phyloP scores from a whole-genome alignment of 805 yeast genomes.

The Yarrowia deformans region DNA sequence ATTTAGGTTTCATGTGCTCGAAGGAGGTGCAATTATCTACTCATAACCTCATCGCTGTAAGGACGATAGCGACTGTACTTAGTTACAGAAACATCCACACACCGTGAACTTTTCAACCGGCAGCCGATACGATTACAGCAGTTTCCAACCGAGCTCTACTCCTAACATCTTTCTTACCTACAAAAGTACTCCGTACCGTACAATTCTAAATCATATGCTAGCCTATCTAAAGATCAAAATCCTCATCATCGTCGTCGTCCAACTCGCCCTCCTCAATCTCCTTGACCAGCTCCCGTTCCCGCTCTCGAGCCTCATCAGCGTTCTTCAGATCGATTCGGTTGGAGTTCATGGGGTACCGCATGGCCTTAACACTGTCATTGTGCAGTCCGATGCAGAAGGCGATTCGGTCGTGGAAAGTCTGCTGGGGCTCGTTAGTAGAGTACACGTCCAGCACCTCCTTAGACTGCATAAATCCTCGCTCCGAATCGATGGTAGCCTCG shows the following conservation, averaged over 20 bases:
- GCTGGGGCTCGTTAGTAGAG: constrained; percentile 85
- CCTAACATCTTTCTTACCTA: not conserved
- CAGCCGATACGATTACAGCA: no score
- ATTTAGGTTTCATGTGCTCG: no score
- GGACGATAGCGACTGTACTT: no score
- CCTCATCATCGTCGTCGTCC: constrained; percentile 51
- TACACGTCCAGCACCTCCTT: constrained; percentile 86
- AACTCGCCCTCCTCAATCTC: constrained; percentile 56
- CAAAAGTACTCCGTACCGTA: no score
- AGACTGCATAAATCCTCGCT: constrained; percentile 88
- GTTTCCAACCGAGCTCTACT: no score
- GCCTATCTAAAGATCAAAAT: constrained; percentile 40
- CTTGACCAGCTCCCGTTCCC: constrained; percentile 59
- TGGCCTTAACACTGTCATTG: constrained; percentile 90
- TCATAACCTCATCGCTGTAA: no score
- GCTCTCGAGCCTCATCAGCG: constrained; percentile 63
- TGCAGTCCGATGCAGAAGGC: constrained; percentile 86
- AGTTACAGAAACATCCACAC: no score
- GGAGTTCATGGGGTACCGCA: constrained; percentile 81
- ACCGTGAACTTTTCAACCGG: no score
- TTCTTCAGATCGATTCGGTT: constrained; percentile 59
- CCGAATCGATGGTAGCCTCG: constrained; percentile 92
- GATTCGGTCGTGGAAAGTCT: constrained; percentile 90
- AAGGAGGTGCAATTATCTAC: no score
- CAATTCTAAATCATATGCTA: constrained; percentile 28